Percentiles rank a stretch among this genome's conserved stretches.
phyloP scores from a whole-genome alignment of 495 filamentous ascomycete genomes.

The Hyaloscypha hepaticicola region DNA sequence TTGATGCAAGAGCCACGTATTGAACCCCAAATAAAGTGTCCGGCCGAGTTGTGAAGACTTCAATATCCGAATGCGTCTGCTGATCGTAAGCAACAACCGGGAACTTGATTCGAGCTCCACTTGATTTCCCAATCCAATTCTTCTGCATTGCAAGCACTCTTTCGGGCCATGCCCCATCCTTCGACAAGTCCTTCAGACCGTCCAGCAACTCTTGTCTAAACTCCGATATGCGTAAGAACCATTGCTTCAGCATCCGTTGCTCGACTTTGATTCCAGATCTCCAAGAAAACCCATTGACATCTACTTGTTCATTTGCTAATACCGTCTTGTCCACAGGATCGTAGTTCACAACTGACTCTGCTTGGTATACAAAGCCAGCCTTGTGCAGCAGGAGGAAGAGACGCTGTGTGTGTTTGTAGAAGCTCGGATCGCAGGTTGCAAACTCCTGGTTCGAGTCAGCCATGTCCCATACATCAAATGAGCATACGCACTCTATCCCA shows the following conservation, averaged over 20 bases:
- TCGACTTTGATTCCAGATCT: slow-evolving; percentile 84
- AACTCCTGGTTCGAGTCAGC: slow-evolving; percentile 58
- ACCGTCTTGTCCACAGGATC: slow-evolving; percentile 89
- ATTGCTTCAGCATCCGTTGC: slow-evolving; percentile 76
- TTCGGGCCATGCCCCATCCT: slow-evolving; percentile 72
- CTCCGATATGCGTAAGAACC: slow-evolving; percentile 83
- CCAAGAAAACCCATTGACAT: slow-evolving; percentile 81
- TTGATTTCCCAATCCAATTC: slow-evolving; percentile 84
- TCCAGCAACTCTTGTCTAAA: slow-evolving; percentile 73
- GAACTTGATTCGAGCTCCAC: slow-evolving; percentile 72
- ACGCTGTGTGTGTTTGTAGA: slow-evolving; percentile 85
- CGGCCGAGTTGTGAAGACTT: slow-evolving; percentile 79
- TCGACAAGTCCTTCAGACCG: slow-evolving; percentile 64
- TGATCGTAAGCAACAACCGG: slow-evolving; percentile 44
- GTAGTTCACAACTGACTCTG: slow-evolving; percentile 81
- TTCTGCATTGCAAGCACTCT: slow-evolving; percentile 79
- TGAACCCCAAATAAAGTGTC: slow-evolving; percentile 85
- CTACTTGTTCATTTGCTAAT: slow-evolving; percentile 88
- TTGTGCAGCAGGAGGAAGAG: slow-evolving; percentile 76
- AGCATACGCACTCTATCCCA: slow-evolving; percentile 63
- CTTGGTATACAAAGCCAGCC: slow-evolving; percentile 73
- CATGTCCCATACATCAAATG: not conserved
- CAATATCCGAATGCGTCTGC: slow-evolving; percentile 43
- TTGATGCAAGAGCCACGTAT: slow-evolving; percentile 74
- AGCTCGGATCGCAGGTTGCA: slow-evolving; percentile 75